These are phyloP conservation scores for Rhizopus arrhizus DNA, from an alignment of 371 early-diverging fungal genomes.

Conservation along the genomic window DNA sequence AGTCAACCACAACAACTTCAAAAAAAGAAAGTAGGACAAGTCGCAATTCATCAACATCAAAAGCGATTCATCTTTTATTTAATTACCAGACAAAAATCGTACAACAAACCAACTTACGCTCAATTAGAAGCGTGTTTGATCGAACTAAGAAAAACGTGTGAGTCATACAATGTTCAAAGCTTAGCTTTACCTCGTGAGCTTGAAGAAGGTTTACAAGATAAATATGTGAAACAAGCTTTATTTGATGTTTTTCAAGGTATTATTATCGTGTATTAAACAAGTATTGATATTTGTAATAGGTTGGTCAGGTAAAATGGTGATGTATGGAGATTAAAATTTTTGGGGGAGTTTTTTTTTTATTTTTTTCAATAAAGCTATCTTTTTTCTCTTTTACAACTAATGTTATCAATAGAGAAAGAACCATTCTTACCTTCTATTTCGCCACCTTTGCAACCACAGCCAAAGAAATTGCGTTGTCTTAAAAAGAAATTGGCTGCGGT, in stretches of 20 bases:
- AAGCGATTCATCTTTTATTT: slow-evolving; percentile 39
- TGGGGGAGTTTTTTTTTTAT: too few species aligned
- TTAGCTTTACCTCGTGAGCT: slow-evolving; percentile 35
- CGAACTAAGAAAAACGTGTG: slow-evolving; percentile 31
- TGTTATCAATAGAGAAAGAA: neutral
- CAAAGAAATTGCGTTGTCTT: too few species aligned
- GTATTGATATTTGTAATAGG: slow-evolving; percentile 11
- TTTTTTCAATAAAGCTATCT: neutral
- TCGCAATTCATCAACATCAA: slow-evolving; percentile 14
- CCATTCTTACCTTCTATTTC: neutral
- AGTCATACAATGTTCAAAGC: slow-evolving; percentile 25
- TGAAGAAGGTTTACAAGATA: slow-evolving; percentile 35
- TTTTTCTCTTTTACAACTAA: neutral
- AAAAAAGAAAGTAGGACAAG: slow-evolving; percentile 38
- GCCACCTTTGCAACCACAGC: too few species aligned
- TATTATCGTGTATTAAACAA: too few species aligned
- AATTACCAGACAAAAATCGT: slow-evolving; percentile 31
- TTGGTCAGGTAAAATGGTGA: slow-evolving; percentile 39
- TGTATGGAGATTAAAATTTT: slow-evolving; percentile 17
- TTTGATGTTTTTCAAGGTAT: slow-evolving; percentile 39
- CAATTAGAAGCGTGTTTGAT: slow-evolving; percentile 36
- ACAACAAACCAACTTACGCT: slow-evolving; percentile 30
- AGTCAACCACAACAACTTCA: slow-evolving; percentile 33
- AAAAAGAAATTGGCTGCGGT: too few species aligned
- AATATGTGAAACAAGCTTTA: slow-evolving; percentile 32